A percentile compares a stretch with the other conserved stretches of the same genome.
phyloP scores from a whole-genome alignment of 202 grass and related monocot species.

The Zizania palustris region DNA sequence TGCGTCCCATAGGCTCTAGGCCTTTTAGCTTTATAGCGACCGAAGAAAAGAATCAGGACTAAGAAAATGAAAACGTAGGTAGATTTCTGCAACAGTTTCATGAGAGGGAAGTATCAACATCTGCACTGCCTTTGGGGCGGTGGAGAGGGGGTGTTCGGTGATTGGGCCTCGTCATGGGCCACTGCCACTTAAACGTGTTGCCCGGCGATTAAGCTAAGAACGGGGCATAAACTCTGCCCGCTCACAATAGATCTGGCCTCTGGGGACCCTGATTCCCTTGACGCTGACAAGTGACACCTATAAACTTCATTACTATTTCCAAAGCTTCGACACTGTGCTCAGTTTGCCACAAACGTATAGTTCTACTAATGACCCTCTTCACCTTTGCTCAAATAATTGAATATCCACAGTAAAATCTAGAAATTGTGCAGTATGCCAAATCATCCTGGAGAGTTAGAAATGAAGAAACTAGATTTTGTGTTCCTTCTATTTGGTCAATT shows the following conservation, averaged over 20 bases:
- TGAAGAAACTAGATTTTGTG: neutral
- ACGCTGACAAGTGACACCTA: too few relatives aligned
- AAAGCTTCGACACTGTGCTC: neutral
- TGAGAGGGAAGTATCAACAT: conserved; percentile 16
- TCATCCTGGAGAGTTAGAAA: neutral
- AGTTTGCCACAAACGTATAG: neutral
- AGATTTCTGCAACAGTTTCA: conserved; percentile 13
- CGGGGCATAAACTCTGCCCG: too few relatives aligned
- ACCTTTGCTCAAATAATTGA: conserved; percentile 6
- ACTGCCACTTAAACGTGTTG: too few relatives aligned
- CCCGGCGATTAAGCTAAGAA: too few relatives aligned
- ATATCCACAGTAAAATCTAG: neutral
- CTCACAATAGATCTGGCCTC: too few relatives aligned
- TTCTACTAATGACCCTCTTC: neutral
- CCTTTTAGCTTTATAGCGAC: conserved; percentile 22
- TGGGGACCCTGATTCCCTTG: too few relatives aligned
- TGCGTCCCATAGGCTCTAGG: conserved; percentile 4
- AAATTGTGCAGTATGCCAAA: neutral
- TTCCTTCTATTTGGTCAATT: neutral
- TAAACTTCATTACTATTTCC: neutral
- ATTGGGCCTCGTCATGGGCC: too few relatives aligned
- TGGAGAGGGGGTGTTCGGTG: too few relatives aligned
- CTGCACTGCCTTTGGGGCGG: too few relatives aligned
- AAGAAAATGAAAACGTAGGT: conserved; percentile 31
- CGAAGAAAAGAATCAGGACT: conserved; percentile 30